Evolutionary conservation across 768 basidiomycete species (phyloP), one percentile per base, ranked within the genome.

Genomic region (Trametes cinnabarina): DNA sequence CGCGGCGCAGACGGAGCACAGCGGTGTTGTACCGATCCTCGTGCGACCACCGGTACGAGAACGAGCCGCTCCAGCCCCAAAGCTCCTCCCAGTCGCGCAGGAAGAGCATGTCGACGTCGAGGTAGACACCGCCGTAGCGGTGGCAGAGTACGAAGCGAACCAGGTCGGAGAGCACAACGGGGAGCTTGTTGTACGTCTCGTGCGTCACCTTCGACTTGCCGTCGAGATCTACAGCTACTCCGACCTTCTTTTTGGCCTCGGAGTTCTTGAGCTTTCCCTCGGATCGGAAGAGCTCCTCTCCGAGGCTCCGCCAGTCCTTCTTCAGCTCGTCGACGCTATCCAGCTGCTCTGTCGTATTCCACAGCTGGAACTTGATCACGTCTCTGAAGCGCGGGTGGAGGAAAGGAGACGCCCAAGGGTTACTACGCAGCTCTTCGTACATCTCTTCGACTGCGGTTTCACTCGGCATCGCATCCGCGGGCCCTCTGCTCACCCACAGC

Each of bases 401-500:
- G 79, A 99, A 95, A 1, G 96, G 95, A 1, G 93, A 84, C 3
- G 93, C 87, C 96, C 96, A 99, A 0, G 94, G 91, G 68, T 90
- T 98, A 15, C 78, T 72, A 67, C 85, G 86, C 40, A 98, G 82
- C 65, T 85, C 80, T 20, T 84, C 82, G 69, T 82, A 89, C 94
- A 98, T 95, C 66, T 95, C 88, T 19, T 75, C 76, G 47, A 83
- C 72, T 3, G 94, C 96, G 40, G 80, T 80, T n/a, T 90, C 87
- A 66, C 94, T 94, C 0, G 93, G 92, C 3, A 93, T 81, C 14
- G 88, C 79, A 0, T 94, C 92, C 14, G 94, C 94, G 5, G 94
- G 93, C n/a, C 94, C 94, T 8, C 94, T 94, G 68, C 95, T 98
- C 69, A 98, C 94, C 96, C 96, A 99, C 48, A 98, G 74, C 94